Conservation (phyloP, 2,329 filamentous ascomycete genomes). For the Scortechinia acanthostroma region DNA sequence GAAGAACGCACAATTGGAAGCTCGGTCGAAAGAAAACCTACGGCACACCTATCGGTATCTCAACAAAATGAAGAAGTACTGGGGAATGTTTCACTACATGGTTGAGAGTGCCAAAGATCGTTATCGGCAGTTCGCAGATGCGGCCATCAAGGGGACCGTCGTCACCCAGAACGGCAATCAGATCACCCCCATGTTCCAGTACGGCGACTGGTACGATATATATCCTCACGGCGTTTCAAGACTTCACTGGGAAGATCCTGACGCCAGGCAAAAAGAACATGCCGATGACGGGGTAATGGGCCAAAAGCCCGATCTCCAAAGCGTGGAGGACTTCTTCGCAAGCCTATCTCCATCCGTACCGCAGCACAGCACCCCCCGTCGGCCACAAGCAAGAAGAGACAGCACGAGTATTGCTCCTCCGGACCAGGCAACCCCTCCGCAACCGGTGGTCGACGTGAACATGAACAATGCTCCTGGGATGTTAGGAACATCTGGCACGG, state of each 20-base stretch:
- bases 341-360: slow-evolving; percentile 62
- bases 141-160: slow-evolving; percentile 61
- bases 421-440: slow-evolving; percentile 6
- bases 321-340: slow-evolving; percentile 88
- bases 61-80: slow-evolving; percentile 91
- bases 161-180: slow-evolving; percentile 35
- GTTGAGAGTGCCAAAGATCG: slow-evolving; percentile 85
- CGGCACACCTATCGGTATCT: slow-evolving; percentile 84
- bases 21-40: slow-evolving; percentile 74
- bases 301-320: slow-evolving; percentile 83
- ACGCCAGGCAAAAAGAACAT: slow-evolving; percentile 63
- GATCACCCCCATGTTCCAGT: slow-evolving; percentile 71
- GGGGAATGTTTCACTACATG: slow-evolving; percentile 98
- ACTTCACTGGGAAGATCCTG: slow-evolving; percentile 74
- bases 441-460: slow-evolving; percentile 18
- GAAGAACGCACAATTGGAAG: slow-evolving; percentile 69
- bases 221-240: slow-evolving; percentile 88
- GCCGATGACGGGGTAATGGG: slow-evolving; percentile 83
- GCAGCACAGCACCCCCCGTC: slow-evolving; percentile 27
- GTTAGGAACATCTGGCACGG: slow-evolving; percentile 1
- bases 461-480: slow-evolving; percentile 1
- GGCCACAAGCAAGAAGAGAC: slow-evolving; percentile 10
- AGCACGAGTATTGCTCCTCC: slow-evolving; percentile 14
- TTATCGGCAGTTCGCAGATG: slow-evolving; percentile 78
- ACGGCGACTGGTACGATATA: slow-evolving; percentile 93